These are phyloP conservation scores for Ostreobium quekettii DNA, from an alignment of 139 green algal genomes.

Conservation along the genomic window DNA sequence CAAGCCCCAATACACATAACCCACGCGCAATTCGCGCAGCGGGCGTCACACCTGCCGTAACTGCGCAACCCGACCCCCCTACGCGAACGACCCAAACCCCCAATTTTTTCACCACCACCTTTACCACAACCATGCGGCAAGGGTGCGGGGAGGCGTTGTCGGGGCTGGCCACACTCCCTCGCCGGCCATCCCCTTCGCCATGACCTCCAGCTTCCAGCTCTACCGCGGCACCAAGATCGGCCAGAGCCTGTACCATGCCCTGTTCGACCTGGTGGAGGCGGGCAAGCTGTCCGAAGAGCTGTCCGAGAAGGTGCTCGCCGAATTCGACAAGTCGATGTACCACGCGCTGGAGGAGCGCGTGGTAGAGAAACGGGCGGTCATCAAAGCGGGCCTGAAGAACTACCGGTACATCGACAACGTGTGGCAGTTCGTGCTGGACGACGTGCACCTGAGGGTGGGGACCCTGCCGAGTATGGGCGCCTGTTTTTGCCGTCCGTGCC, in stretches of 20 bases:
- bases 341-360: slow-evolving; percentile 5
- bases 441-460: slow-evolving; percentile 5
- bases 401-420: slow-evolving; percentile 18
- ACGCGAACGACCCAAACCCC: no score
- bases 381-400: slow-evolving; percentile 6
- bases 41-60: no score
- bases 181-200: neutral
- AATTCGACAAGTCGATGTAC: slow-evolving; percentile 17
- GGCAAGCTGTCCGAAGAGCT: slow-evolving; percentile 10
- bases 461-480: neutral
- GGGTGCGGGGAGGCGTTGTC: no score
- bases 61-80: no score
- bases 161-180: neutral
- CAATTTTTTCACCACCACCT: no score
- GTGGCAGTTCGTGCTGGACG: slow-evolving; percentile 10
- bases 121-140: no score
- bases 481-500: no score
- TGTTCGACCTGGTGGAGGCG: slow-evolving; percentile 10
- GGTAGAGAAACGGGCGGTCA: neutral
- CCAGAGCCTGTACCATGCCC: neutral
- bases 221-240: slow-evolving; percentile 7
- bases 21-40: no score
- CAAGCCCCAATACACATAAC: no score
- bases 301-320: neutral
- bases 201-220: slow-evolving; percentile 1